Evolutionary conservation across 1,139 yeast species (phyloP), one percentile per base, ranked within the genome.

Genomic region (Candida tunisiensis): DNA sequence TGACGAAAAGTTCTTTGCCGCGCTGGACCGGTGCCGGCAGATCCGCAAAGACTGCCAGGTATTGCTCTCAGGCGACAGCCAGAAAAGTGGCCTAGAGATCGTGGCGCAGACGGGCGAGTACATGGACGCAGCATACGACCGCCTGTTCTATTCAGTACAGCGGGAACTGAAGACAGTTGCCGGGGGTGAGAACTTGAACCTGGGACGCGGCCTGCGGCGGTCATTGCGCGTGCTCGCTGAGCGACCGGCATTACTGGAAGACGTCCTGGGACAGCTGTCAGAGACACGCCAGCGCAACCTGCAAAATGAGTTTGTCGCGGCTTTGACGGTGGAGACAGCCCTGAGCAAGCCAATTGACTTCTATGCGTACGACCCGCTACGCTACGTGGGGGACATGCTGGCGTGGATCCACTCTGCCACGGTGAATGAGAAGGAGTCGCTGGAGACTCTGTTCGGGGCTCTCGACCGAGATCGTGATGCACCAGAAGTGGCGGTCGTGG

Each of bases 361-460:
- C 27, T 65, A 74, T 8, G 74, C 85, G 0, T 79, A 75, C 45
- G 95, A 88, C 48, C 80, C 94, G 2, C 57, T 71, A 12, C 60
- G 93, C 32, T 83, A 73, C 39, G 62, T 80, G 12, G 93, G 96
- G 16, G 96, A 83, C 47, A 63, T 88, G 18, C 55, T 88, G 25
- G 98, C 98, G 1, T 79, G 80, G 55, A 64, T 85, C 9, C 96
- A 91, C 44, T 69, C 91, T 0, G 65, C 82, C n/a, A 73, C 85
- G 19, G 93, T 83, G 4, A 79, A 80, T 48, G 98, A 91, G 48
- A 63, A 71, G 21, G 98, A 91, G 45, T 62, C 75, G 20, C 62
- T 88, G 10, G 62, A 64, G 6, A 62, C 65, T 8, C 43, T 74
- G 30, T 62, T 74, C 33, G n/a, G n/a, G n/a, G n/a, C n/a, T n/a